These are phyloP conservation scores for Nannochloropsis salina DNA, from an alignment of 108 stramenopile genomes.

Conservation along the genomic window DNA sequence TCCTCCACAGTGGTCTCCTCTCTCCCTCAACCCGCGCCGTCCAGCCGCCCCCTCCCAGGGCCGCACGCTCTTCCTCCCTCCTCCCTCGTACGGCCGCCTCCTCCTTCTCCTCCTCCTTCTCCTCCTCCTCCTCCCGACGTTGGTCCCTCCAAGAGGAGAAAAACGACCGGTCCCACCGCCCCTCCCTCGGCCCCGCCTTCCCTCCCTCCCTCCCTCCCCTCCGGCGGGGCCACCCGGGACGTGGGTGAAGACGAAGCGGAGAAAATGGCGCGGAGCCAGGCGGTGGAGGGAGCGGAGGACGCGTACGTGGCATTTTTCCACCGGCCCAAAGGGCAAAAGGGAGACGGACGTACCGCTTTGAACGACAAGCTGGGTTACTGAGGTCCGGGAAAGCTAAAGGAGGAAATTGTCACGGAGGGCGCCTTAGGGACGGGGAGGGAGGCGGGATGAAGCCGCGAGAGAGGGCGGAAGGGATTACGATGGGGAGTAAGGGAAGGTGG, in stretches of 20 bases:
- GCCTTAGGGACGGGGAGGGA: no score
- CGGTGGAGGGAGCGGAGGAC: not conserved
- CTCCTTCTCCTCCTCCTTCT: not conserved
- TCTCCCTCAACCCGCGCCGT: not conserved
- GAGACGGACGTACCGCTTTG: constrained; percentile 32
- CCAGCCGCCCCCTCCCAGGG: not conserved
- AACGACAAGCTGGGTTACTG: constrained; percentile 41
- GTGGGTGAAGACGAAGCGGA: not conserved
- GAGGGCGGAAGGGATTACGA: no score
- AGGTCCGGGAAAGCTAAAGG: not conserved
- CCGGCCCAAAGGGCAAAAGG: constrained; percentile 22
- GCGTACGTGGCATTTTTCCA: not conserved
- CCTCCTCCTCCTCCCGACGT: not conserved
- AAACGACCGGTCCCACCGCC: not conserved
- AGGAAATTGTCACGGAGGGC: no score
- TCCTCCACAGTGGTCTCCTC: not conserved
- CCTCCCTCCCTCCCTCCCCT: not conserved
- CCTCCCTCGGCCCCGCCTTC: not conserved
- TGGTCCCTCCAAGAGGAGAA: not conserved
- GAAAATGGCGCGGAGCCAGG: not conserved
- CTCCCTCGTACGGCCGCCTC: not conserved
- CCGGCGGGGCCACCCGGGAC: not conserved
- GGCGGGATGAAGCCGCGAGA: no score
- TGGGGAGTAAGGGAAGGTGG: no score
- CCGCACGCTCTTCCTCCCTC: not conserved